These are phyloP conservation scores for Fusarium sp. DNA, from an alignment of 2,329 filamentous ascomycete genomes.

Conservation along the genomic window DNA sequence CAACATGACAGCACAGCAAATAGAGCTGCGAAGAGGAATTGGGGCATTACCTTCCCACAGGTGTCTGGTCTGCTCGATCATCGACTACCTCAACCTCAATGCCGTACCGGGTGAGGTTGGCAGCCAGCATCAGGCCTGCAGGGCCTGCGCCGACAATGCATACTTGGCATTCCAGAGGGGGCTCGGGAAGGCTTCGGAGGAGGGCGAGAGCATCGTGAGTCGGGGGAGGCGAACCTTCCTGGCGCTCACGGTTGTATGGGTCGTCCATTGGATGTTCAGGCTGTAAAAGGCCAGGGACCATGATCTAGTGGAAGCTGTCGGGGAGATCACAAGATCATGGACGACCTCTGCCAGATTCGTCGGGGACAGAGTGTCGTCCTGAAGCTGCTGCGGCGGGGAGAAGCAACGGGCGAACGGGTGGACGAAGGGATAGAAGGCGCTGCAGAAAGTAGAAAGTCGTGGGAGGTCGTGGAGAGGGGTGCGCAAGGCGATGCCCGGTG, in stretches of 20 bases:
- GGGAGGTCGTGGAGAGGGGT: slow-evolving; percentile 25
- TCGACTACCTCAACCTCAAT: slow-evolving; percentile 78
- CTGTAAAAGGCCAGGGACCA: slow-evolving; percentile 55
- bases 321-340: slow-evolving; percentile 45
- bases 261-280: slow-evolving; percentile 51
- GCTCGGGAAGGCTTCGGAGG: slow-evolving; percentile 64
- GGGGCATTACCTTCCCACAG: slow-evolving; percentile 69
- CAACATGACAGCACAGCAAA: slow-evolving; percentile 16
- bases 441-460: slow-evolving; percentile 19
- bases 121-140: slow-evolving; percentile 70
- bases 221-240: slow-evolving; percentile 52
- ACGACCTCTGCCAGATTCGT: slow-evolving; percentile 47
- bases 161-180: slow-evolving; percentile 63
- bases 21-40: background rate
- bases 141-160: slow-evolving; percentile 71
- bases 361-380: slow-evolving; percentile 48
- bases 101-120: slow-evolving; percentile 74
- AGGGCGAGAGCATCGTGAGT: slow-evolving; percentile 64
- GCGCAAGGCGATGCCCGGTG: slow-evolving; percentile 30
- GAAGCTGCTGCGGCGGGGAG: slow-evolving; percentile 29
- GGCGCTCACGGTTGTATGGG: slow-evolving; percentile 45
- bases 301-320: slow-evolving; percentile 29
- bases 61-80: slow-evolving; percentile 77
- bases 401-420: slow-evolving; percentile 17
- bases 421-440: slow-evolving; percentile 13